These are phyloP conservation scores for Oryza glumipatula DNA, from an alignment of 176 grass and related monocot genomes.

Conservation along the genomic window DNA sequence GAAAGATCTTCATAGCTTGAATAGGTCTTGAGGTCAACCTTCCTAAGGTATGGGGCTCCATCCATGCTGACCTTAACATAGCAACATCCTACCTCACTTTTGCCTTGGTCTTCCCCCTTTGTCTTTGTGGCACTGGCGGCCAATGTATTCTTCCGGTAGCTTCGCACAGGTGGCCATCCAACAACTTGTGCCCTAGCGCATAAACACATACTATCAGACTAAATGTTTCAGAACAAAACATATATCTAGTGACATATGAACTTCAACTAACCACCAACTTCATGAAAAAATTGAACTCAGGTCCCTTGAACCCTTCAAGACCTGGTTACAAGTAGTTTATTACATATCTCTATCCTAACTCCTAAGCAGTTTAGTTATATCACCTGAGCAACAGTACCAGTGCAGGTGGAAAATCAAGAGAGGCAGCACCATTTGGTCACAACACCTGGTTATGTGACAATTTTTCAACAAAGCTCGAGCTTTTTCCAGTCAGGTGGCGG, in stretches of 20 bases:
- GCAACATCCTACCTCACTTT: conserved; percentile 54
- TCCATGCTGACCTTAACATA: conserved; percentile 89
- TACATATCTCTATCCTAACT: not conserved
- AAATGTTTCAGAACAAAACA: not conserved
- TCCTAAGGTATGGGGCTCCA: conserved; percentile 76
- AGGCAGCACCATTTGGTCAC: not conserved
- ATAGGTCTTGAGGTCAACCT: conserved; percentile 81
- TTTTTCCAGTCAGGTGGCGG: not conserved
- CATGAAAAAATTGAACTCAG: not conserved
- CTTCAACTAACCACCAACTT: not conserved
- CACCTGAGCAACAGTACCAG: not conserved
- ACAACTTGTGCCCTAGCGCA: conserved; percentile 69
- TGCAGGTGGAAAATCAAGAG: not conserved
- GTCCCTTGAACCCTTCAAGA: not conserved
- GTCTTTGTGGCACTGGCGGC: conserved; percentile 50
- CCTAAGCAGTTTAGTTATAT: not conserved
- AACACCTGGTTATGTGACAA: not conserved
- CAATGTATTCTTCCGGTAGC: conserved; percentile 71
- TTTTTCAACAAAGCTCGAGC: not conserved
- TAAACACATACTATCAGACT: conserved; percentile 16
- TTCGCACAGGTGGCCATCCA: conserved; percentile 74
- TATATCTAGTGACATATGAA: not conserved
- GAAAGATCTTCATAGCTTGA: conserved; percentile 72
- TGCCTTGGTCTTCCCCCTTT: conserved; percentile 48
- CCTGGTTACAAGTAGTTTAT: not conserved